Percentiles rank a stretch among this genome's conserved stretches.
These are phyloP conservation scores for Wickerhamiella pararugosa DNA, from an alignment of 1,139 yeast genomes.

Conservation along the genomic window DNA sequence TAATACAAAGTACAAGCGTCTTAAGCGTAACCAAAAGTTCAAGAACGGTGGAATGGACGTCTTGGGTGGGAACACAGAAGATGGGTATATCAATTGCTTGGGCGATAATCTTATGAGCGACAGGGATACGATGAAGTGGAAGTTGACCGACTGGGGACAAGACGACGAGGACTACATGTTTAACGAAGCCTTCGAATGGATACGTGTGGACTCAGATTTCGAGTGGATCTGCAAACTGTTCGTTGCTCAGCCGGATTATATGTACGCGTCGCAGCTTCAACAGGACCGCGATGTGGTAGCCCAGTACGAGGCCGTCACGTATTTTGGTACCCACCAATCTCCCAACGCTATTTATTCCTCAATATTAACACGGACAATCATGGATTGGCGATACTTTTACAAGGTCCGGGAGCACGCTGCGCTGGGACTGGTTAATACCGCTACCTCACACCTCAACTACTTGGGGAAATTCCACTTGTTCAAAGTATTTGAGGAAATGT, in stretches of 20 bases:
- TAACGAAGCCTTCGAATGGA: slow-evolving; percentile 93
- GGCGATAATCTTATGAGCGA: slow-evolving; percentile 63
- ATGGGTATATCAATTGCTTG: slow-evolving; percentile 40
- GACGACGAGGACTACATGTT: slow-evolving; percentile 55
- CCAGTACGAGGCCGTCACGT: slow-evolving; percentile 68
- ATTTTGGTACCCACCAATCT: slow-evolving; percentile 43
- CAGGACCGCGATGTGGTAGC: slow-evolving; percentile 96
- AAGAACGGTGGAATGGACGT: slow-evolving; percentile 15
- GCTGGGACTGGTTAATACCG: slow-evolving; percentile 50
- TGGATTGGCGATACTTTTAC: slow-evolving; percentile 76
- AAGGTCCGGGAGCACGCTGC: slow-evolving; percentile 89
- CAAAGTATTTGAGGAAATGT: slow-evolving; percentile 51
- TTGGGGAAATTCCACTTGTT: slow-evolving; percentile 63
- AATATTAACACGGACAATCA: slow-evolving; percentile 57
- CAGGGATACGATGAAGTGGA: slow-evolving; percentile 56
- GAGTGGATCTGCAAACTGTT: slow-evolving; percentile 86
- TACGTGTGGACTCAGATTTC: slow-evolving; percentile 88
- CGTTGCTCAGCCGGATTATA: slow-evolving; percentile 84
- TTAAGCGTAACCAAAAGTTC: slow-evolving; percentile 49
- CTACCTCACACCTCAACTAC: slow-evolving; percentile 45
- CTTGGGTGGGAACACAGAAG: slow-evolving; percentile 20
- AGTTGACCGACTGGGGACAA: slow-evolving; percentile 53
- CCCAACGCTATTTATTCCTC: slow-evolving; percentile 61
- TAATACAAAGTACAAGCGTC: slow-evolving; percentile 70
- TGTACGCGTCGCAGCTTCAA: slow-evolving; percentile 86